phyloP scores from a whole-genome alignment of 352 stramenopile species.

The Pythium sukuiense region DNA sequence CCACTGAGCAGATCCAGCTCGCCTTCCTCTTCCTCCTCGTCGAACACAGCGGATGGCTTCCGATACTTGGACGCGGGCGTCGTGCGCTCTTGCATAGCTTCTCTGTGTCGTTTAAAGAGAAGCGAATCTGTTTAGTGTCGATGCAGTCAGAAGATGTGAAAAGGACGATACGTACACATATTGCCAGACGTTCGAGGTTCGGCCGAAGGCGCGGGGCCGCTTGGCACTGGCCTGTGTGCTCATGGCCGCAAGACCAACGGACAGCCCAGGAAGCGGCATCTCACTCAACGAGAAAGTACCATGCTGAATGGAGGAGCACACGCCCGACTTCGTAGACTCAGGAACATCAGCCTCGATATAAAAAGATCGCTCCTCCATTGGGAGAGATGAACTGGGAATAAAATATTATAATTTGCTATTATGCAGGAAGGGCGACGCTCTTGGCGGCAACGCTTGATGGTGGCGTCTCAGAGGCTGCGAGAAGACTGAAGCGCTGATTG shows the following conservation, averaged over 20 bases:
- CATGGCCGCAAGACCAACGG: neutral
- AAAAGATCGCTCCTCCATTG: neutral
- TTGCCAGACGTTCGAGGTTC: slow-evolving; percentile 74
- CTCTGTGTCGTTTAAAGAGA: slow-evolving; percentile 5
- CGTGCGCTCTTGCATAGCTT: slow-evolving; percentile 43
- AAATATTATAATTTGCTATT: neutral
- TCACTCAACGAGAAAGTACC: neutral
- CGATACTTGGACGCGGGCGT: slow-evolving; percentile 29
- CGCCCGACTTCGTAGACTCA: neutral
- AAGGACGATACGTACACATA: slow-evolving; percentile 37
- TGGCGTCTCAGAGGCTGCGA: neutral
- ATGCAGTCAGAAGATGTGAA: neutral
- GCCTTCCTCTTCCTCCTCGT: slow-evolving; percentile 16
- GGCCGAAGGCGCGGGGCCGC: slow-evolving; percentile 51
- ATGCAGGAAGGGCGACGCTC: neutral
- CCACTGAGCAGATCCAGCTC: slow-evolving; percentile 6
- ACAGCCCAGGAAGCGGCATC: neutral
- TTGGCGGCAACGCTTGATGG: neutral
- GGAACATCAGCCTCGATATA: neutral
- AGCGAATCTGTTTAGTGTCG: no score
- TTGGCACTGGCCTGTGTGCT: slow-evolving; percentile 6
- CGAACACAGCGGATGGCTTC: neutral
- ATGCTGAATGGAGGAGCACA: neutral
- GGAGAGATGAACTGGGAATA: neutral
- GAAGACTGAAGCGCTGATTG: no score